phyloP scores from a whole-genome alignment of 208 protist genomes.

The Leishmania arabica region DNA sequence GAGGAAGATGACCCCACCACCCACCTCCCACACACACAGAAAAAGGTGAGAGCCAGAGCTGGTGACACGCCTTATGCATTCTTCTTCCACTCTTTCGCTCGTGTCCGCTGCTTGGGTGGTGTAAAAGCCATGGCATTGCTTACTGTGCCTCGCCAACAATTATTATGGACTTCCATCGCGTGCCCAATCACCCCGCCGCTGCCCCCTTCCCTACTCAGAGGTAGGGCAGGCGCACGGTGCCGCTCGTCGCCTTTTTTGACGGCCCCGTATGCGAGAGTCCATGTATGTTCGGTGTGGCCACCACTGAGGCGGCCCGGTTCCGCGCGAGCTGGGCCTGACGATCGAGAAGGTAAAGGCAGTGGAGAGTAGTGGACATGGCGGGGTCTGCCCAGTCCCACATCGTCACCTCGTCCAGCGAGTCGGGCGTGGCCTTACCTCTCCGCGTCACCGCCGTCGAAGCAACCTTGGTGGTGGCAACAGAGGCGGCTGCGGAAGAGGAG shows the following conservation, averaged over 20 bases:
- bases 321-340: slow-evolving; percentile 18
- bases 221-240: background rate
- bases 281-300: background rate
- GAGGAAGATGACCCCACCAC: background rate
- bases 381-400: slow-evolving; percentile 36
- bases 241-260: background rate
- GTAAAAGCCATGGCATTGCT: background rate
- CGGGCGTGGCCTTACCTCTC: background rate
- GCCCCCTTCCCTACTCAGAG: background rate
- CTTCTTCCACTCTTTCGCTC: background rate
- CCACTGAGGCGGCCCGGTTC: background rate
- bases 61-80: background rate
- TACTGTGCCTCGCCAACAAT: background rate
- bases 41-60: background rate
- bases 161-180: background rate
- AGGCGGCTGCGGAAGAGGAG: background rate
- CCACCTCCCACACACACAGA: background rate
- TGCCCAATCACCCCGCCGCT: too few species aligned
- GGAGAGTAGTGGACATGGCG: slow-evolving; percentile 22
- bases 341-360: slow-evolving; percentile 25
- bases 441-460: background rate
- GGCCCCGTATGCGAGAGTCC: background rate
- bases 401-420: slow-evolving; percentile 10
- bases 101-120: background rate
- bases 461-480: background rate